Conservation (phyloP, 352 stramenopile species). For the Phytophthora colocasiae region DNA sequence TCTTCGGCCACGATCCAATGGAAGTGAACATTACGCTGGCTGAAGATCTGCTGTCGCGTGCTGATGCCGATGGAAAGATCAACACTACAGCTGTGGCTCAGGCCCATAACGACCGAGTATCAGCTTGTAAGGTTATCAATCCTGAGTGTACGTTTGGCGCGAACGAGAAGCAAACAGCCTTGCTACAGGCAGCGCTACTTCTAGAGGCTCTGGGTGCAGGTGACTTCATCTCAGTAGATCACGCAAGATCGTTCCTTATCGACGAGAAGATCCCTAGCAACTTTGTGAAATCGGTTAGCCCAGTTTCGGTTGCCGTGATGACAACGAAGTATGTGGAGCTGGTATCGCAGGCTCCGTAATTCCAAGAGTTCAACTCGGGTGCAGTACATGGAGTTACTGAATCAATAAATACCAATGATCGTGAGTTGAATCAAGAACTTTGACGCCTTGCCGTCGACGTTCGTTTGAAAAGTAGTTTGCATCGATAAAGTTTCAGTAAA, state of each 20-base stretch:
- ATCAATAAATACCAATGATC: too few species aligned
- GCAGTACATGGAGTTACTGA: too few species aligned
- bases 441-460: too few species aligned
- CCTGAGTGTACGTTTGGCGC: conserved; percentile 32
- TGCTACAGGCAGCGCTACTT: conserved; percentile 40
- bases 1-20: conserved; percentile 38
- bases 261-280: conserved; percentile 43
- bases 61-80: conserved; percentile 32
- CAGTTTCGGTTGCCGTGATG: conserved; percentile 23
- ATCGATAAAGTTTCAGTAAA: too few species aligned
- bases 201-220: conserved; percentile 33
- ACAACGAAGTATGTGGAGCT: conserved; percentile 18
- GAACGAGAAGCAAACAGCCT: conserved; percentile 32
- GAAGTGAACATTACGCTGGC: conserved; percentile 28
- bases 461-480: too few species aligned
- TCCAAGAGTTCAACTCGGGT: too few species aligned
- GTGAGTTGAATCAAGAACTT: too few species aligned
- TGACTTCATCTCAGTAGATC: conserved; percentile 27
- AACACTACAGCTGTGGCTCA: conserved; percentile 26
- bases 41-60: conserved; percentile 26
- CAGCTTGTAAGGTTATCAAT: conserved; percentile 30
- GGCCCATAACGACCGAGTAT: conserved; percentile 27
- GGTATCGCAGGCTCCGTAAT: conserved; percentile 10
- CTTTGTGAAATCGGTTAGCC: conserved; percentile 16
- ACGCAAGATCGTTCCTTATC: conserved; percentile 39